Evolutionary conservation across 768 basidiomycete species (phyloP), one percentile per base, ranked within the genome.

Genomic region (Auriscalpium vulgare): DNA sequence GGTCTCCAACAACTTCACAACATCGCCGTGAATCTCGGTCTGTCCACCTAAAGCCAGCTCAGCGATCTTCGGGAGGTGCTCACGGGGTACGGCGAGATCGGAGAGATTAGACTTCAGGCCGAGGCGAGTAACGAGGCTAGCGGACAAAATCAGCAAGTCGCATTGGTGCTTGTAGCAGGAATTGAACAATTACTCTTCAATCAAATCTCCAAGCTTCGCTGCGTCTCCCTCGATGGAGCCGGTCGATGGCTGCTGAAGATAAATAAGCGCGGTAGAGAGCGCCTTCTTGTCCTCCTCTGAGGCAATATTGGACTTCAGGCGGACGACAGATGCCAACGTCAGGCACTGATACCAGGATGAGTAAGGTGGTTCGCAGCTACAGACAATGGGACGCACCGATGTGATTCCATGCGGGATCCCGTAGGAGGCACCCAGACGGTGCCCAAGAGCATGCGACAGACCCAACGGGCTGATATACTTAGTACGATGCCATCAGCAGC

Each of bases 341-440:
- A 88, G 72, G 66, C 88, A 89, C 87, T 89, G 40, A 37, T 53
- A 46, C 16, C 4, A 45, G 4, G 40, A 51, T 29, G 8, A 46
- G 35, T 29, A 29, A 29, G 29, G 29, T 29, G 29, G 29, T 29
- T 7, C 37, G 29, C 23, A 45, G 7, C 11, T 21, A 5, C 43
- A 21, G n/a, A 29, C 47, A 19, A 29, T 13, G 29, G 5, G 16
- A 63, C 81, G 68, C 59, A 87, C 87, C n/a, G 88, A 89, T 4
- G 89, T 90, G 59, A 89, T 85, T 9, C 89, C 89, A 66, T 92
- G 88, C 19, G 88, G 86, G 55, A 92, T 89, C 51, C 75, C 70
- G 63, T 90, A 91, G 45, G 74, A 72, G 16, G 87, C 87, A 3
- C 88, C 88, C 10, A 88, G 76, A 63, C 77, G 82, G 66, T 89